A percentile compares a stretch with the other conserved stretches of the same genome.
Conservation (phyloP, 2,329 filamentous ascomycete species). For the Aurifilum marmelostoma region DNA sequence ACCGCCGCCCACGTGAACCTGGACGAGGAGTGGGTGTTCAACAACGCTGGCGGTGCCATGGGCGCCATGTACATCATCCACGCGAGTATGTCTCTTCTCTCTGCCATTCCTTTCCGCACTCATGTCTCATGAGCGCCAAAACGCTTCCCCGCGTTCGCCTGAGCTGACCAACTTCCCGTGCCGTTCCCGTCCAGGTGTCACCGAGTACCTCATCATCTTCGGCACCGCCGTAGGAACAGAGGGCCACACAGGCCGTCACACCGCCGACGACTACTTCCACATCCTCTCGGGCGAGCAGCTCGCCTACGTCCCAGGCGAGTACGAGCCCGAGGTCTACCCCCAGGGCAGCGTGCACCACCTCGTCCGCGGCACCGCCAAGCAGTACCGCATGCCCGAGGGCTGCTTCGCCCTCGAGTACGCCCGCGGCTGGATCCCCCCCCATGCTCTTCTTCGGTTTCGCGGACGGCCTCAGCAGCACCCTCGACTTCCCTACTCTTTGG, state of each 20-base stretch:
- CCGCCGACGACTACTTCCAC: constrained; percentile 93
- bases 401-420: constrained; percentile 87
- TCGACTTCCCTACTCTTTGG: constrained; percentile 86
- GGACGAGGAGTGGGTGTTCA: constrained; percentile 85
- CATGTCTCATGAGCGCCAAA: too few relatives aligned
- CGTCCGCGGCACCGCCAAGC: constrained; percentile 71
- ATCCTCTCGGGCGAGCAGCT: constrained; percentile 79
- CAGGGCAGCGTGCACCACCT: constrained; percentile 74
- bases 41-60: constrained; percentile 91
- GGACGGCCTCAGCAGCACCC: constrained; percentile 76
- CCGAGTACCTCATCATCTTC: constrained; percentile 90
- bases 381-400: constrained; percentile 75
- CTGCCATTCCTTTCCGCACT: too few relatives aligned
- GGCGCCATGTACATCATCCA: constrained; percentile 90
- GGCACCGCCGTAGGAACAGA: constrained; percentile 83
- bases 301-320: constrained; percentile 72
- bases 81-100: constrained; percentile 62
- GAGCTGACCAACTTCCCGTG: constrained; percentile 11
- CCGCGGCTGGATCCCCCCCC: constrained; percentile 89
- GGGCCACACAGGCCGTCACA: constrained; percentile 86
- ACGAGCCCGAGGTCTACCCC: constrained; percentile 70
- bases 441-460: constrained; percentile 92
- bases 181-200: constrained; percentile 57
- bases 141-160: too few relatives aligned
- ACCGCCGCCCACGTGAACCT: constrained; percentile 62